Percentiles rank a stretch among this genome's conserved stretches.
Evolutionary conservation across 768 basidiomycete genomes (phyloP).

Genomic region (Zangia roseola): DNA sequence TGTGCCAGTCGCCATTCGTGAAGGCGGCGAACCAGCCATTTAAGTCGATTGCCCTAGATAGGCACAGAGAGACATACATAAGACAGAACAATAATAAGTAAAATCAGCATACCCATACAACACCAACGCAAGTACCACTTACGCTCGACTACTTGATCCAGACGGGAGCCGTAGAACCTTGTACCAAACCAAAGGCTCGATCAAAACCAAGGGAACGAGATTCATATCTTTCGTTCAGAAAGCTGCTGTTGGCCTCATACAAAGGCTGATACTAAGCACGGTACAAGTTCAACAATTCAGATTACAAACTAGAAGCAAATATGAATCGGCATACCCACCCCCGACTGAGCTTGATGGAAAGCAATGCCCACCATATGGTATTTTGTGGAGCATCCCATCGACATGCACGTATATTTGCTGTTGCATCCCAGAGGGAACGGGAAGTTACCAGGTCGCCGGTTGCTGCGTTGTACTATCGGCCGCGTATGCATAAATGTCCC

Average conservation of each 20-base stretch:
- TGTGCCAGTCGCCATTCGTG: constrained; percentile 8
- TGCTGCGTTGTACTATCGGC: neutral
- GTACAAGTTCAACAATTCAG: neutral
- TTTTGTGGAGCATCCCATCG: constrained; percentile 18
- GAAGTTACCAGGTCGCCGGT: constrained; percentile 8
- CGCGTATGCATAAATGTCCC: neutral
- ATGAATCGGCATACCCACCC: constrained; percentile 9
- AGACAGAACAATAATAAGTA: neutral
- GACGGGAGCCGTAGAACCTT: constrained; percentile 13
- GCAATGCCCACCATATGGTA: constrained; percentile 14
- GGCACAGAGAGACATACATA: neutral
- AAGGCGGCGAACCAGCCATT: constrained; percentile 12
- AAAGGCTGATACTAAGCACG: constrained; percentile 12
- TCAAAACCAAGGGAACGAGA: constrained; percentile 24
- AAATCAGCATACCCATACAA: constrained; percentile 5
- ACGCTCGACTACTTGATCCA: constrained; percentile 14
- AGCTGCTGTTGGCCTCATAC: constrained; percentile 10
- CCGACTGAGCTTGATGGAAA: neutral
- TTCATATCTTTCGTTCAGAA: constrained; percentile 13
- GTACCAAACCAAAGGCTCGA: constrained; percentile 21
- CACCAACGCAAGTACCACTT: constrained; percentile 13
- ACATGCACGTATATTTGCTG: neutral
- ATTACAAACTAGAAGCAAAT: neutral
- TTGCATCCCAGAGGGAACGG: neutral
- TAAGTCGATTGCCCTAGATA: constrained; percentile 5